Percentiles rank a stretch among this genome's conserved stretches.
phyloP scores from a whole-genome alignment of 2,329 filamentous ascomycete species.

The Arachnomyces sp. region DNA sequence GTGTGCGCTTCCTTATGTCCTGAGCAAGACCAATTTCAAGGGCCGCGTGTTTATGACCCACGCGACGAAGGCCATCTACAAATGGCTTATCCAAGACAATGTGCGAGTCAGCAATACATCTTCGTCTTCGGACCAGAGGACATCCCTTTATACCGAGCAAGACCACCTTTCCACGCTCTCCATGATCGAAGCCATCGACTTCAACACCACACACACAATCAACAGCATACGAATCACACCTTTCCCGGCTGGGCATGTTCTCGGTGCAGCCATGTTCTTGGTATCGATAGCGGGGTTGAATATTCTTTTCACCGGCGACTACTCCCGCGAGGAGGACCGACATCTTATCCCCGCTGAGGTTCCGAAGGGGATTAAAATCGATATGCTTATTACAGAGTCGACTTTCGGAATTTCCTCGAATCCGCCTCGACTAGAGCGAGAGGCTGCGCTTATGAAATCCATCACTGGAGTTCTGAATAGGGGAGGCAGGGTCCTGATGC shows the following conservation, averaged over 20 bases:
- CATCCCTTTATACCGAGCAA: constrained; percentile 80
- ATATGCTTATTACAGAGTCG: constrained; percentile 94
- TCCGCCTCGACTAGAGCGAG: constrained; percentile 79
- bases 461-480: constrained; percentile 86
- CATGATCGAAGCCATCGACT: constrained; percentile 94
- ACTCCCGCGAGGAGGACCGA: constrained; percentile 88
- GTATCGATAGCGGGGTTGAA: constrained; percentile 96
- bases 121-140: constrained; percentile 53
- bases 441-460: constrained; percentile 89
- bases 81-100: constrained; percentile 97
- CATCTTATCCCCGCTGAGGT: constrained; percentile 92
- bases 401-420: constrained; percentile 95
- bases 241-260: constrained; percentile 93
- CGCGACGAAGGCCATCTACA: constrained; percentile 98
- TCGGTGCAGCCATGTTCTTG: constrained; percentile 96
- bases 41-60: constrained; percentile 98
- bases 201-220: constrained; percentile 95
- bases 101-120: constrained; percentile 73
- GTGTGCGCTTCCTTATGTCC: constrained; percentile 94
- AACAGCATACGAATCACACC: constrained; percentile 94
- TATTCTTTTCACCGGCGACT: constrained; percentile 95
- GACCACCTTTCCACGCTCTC: constrained; percentile 91
- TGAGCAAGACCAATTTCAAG: constrained; percentile 96
- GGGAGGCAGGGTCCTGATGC: constrained; percentile 85
- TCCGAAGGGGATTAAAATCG: constrained; percentile 79